Conservation (phyloP, 257 asterid genomes). For the Verbascum thapsus region DNA sequence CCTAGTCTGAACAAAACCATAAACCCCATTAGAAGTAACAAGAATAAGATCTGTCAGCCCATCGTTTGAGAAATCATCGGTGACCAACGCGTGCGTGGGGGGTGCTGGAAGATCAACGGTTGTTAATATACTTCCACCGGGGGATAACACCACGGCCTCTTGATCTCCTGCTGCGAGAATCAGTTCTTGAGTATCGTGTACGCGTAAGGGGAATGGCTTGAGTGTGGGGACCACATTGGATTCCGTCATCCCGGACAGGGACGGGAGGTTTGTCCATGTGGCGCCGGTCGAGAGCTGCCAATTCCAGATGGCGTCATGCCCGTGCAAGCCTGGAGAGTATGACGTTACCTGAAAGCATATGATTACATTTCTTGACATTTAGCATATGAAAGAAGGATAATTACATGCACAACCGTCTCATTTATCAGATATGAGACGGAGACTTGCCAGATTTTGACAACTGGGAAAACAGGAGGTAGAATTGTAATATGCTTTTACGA, state of each 20-base stretch:
- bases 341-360: constrained; percentile 77
- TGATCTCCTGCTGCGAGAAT: constrained; percentile 97
- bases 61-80: constrained; percentile 84
- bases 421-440: too few species aligned
- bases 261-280: constrained; percentile 93
- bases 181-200: constrained; percentile 69
- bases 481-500: too few species aligned
- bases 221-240: constrained; percentile 83
- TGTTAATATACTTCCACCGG: constrained; percentile 75
- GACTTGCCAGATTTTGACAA: too few species aligned
- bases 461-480: too few species aligned
- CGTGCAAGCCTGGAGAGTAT: constrained; percentile 86
- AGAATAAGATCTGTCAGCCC: constrained; percentile 83
- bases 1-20: constrained; percentile 93
- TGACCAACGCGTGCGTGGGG: constrained; percentile 79
- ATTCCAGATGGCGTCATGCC: constrained; percentile 89
- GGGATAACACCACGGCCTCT: constrained; percentile 82
- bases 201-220: constrained; percentile 68
- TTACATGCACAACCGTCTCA: too few species aligned
- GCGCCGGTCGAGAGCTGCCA: constrained; percentile 93
- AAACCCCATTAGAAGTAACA: constrained; percentile 78
- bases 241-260: constrained; percentile 79
- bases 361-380: neutral
- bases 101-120: constrained; percentile 81
- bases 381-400: neutral